phyloP scores from a whole-genome alignment of 306 rosid genomes.

The Pyrus betulifolia region DNA sequence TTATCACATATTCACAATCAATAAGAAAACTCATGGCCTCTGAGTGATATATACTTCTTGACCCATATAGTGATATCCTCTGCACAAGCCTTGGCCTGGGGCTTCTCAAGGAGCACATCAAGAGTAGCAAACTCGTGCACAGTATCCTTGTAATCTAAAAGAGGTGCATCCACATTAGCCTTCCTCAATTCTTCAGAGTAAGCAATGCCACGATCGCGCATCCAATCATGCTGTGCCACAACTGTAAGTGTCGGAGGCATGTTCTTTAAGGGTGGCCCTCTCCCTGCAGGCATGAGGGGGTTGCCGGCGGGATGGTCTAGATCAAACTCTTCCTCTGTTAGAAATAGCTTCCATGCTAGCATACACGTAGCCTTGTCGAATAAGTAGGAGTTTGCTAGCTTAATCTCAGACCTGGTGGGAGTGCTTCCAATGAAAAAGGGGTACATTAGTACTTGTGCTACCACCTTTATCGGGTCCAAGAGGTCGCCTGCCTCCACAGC shows the following conservation, averaged over 20 bases:
- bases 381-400: slow-evolving; percentile 79
- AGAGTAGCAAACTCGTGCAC: slow-evolving; percentile 35
- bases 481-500: slow-evolving; percentile 68
- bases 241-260: slow-evolving; percentile 87
- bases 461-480: slow-evolving; percentile 82
- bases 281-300: slow-evolving; percentile 50
- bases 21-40: slow-evolving; percentile 31
- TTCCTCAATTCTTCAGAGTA: slow-evolving; percentile 31
- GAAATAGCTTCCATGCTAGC: slow-evolving; percentile 85
- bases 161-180: slow-evolving; percentile 23
- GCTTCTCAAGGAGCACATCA: slow-evolving; percentile 25
- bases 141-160: slow-evolving; percentile 22
- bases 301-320: slow-evolving; percentile 81
- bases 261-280: slow-evolving; percentile 53
- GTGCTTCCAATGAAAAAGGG: slow-evolving; percentile 68
- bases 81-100: slow-evolving; percentile 23
- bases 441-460: slow-evolving; percentile 80
- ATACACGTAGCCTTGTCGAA: slow-evolving; percentile 81
- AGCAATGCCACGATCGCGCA: slow-evolving; percentile 83
- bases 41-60: slow-evolving; percentile 23
- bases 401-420: slow-evolving; percentile 79
- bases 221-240: slow-evolving; percentile 87
- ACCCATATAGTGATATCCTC: slow-evolving; percentile 29
- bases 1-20: background rate
- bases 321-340: slow-evolving; percentile 60